Conservation (phyloP, 106 monocot genomes). For the Apostasia shenzhenica region DNA sequence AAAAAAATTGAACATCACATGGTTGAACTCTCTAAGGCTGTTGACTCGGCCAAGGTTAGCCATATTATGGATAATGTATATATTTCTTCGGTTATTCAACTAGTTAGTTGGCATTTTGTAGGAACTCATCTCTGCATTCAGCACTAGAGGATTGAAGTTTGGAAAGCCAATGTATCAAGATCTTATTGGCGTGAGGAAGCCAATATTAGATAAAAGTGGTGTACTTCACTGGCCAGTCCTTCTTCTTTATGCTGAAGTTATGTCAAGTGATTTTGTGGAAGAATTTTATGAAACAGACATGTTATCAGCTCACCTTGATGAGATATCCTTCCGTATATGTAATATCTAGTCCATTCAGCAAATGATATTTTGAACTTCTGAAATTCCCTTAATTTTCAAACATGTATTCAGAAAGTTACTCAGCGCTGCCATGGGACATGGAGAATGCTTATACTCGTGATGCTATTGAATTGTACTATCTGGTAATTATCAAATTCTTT, state of each 20-base stretch:
- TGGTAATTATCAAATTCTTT: constrained; percentile 35
- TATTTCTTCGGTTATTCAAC: not conserved
- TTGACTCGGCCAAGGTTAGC: constrained; percentile 72
- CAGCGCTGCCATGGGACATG: constrained; percentile 69
- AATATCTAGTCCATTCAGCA: not conserved
- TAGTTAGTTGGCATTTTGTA: constrained; percentile 9
- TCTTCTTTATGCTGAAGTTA: constrained; percentile 92
- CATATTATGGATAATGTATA: not conserved
- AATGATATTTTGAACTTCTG: not conserved
- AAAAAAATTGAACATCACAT: constrained; percentile 41
- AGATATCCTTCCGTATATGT: constrained; percentile 68
- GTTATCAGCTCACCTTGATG: constrained; percentile 69
- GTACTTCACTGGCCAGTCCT: constrained; percentile 96
- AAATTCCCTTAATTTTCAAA: constrained; percentile 52
- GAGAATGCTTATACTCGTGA: constrained; percentile 55
- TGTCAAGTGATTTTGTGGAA: constrained; percentile 98
- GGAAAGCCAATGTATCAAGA: constrained; percentile 80
- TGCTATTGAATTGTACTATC: constrained; percentile 81
- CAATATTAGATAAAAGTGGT: constrained; percentile 44
- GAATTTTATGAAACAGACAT: constrained; percentile 80
- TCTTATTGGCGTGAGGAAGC: constrained; percentile 71
- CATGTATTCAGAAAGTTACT: constrained; percentile 80
- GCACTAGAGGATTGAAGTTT: constrained; percentile 68
- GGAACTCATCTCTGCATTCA: constrained; percentile 59
- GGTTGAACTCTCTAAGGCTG: constrained; percentile 38